Conservation (phyloP, 805 yeast genomes). For the Zygoascus ofunaensis region DNA sequence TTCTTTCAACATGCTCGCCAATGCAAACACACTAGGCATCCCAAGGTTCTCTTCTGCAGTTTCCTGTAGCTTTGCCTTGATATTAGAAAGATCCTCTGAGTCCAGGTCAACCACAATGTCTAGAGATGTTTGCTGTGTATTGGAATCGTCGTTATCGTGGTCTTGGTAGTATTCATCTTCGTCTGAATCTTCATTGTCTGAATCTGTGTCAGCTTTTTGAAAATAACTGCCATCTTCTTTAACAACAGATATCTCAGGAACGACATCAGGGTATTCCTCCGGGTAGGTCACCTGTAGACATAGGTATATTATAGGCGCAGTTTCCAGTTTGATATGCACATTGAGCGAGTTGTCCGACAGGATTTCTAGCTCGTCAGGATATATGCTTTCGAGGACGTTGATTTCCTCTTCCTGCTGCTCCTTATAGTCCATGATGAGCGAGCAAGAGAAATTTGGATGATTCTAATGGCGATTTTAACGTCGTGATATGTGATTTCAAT, state of each 20-base stretch:
- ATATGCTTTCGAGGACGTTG: conserved; percentile 81
- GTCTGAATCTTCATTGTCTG: conserved; percentile 36
- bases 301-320: conserved; percentile 49
- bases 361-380: conserved; percentile 72
- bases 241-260: conserved; percentile 47
- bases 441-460: too few relatives aligned
- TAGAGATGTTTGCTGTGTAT: neutral
- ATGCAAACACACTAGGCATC: conserved; percentile 81
- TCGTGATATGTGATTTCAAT: too few relatives aligned
- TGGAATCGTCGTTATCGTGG: conserved; percentile 31
- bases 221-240: conserved; percentile 25
- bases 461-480: too few relatives aligned
- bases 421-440: conserved; percentile 43
- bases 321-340: conserved; percentile 57
- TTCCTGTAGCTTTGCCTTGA: conserved; percentile 21
- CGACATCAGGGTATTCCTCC: conserved; percentile 69
- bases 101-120: conserved; percentile 44
- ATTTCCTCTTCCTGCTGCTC: conserved; percentile 88
- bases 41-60: conserved; percentile 71
- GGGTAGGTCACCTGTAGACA: conserved; percentile 62
- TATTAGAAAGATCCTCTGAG: conserved; percentile 24
- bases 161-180: conserved; percentile 41
- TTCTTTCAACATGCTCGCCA: conserved; percentile 71
- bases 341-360: conserved; percentile 42
- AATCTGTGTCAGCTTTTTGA: conserved; percentile 6